phyloP scores from a whole-genome alignment of 129 eudicot species.

The Flaveria bidentis region DNA sequence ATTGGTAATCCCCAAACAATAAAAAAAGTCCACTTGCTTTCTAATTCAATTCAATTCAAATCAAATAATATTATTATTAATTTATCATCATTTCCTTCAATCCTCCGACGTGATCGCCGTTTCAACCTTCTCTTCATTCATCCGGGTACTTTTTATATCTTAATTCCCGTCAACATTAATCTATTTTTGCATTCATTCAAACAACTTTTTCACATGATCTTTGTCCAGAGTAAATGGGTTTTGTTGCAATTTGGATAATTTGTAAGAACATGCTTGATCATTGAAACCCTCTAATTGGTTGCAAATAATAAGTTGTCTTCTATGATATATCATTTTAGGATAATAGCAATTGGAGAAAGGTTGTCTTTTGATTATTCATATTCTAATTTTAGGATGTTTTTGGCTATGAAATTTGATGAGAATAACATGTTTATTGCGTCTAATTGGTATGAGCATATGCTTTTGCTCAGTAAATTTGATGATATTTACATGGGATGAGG shows the following conservation, averaged over 20 bases:
- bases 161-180: too few species aligned
- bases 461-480: conserved; percentile 30
- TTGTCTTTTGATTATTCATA: background rate
- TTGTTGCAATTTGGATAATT: background rate
- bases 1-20: background rate
- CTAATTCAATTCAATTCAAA: background rate
- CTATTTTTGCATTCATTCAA: background rate
- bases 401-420: too few species aligned
- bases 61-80: too few species aligned
- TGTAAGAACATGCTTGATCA: background rate
- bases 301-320: too few species aligned
- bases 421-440: background rate
- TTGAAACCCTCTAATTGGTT: background rate
- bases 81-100: background rate
- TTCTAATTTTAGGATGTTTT: background rate
- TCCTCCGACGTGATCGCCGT: background rate
- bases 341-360: background rate
- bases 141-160: conserved; percentile 15
- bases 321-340: too few species aligned
- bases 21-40: background rate
- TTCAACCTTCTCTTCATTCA: background rate
- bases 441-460: conserved; percentile 22
- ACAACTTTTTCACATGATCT: background rate
- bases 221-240: background rate
- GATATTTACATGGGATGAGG: conserved; percentile 24